Base-by-base conservation (phyloP, 1,139 yeast species). In the Eremothecium gossypii region DNA sequence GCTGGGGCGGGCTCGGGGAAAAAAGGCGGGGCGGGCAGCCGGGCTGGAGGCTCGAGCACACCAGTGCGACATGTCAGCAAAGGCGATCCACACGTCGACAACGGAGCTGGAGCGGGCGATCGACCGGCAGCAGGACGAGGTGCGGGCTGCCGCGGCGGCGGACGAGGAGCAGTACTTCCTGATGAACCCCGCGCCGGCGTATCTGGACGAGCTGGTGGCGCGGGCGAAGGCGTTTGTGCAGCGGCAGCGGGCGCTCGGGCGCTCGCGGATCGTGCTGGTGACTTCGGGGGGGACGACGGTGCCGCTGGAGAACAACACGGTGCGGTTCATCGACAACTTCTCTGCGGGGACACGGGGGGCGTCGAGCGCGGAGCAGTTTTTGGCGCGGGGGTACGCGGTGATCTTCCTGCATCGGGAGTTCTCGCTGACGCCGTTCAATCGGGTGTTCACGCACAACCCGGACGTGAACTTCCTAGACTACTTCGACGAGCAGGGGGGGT, bases 201-300 rank as follows among this genome's bases (percentile, higher is more conserved):
- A 91, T 59, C 68, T 91, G 36, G 72, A 73, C 1, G 79, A 78
- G 43, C 66, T 89, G 36, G 71, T 75, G 39, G 51, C 54, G 8
- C 77, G 79, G 47, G 77, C 84, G 8, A 58, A 66, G 5, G 71
- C 71, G 2, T 89, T 91, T 58, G 72, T 87, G 35, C 63, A 71
- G 14, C 65, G 51, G 60, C 70, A 67, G 42, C 79, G 76, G 51
- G 53, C 63, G 33, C 41, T 50, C 30, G 51, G 59, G n/a, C 66
- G 70, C 3, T 73, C 74, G 43, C 74, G 70, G 46, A 74, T 91
- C 14, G 97, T 79, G 0, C 66, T 91, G 43, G 93, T 91, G 3
- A 91, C 97, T 0, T 79, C 91, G 8, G 99, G 99, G n/a, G 99
- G 98, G 29, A 91, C 98, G 1, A 89, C 97, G 0, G 99, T 93